Evolutionary conservation across 2,329 filamentous ascomycete species (phyloP), one percentile per base, ranked within the genome.

Genomic region (Alternaria metachromatica): DNA sequence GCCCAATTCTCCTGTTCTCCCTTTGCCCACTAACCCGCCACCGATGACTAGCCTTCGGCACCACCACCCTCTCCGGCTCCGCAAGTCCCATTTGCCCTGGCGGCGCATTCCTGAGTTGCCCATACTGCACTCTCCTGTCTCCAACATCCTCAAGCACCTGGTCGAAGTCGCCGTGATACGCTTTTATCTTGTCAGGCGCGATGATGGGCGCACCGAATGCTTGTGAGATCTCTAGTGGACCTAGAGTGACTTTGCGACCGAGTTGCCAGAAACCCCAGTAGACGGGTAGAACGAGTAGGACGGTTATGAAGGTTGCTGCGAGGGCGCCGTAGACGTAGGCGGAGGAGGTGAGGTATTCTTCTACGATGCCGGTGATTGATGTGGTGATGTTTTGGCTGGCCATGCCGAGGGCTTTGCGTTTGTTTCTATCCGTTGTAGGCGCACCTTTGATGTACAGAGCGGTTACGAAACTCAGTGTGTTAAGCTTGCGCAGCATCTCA

Each of bases 261-360:
- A 80, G 73, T 33, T 79, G 66, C 78, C 77, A 80, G 70, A 74
- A 80, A 15, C 76, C 75, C 69, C 69, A 79, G 69, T 76, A 80
- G 1, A 73, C 72, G n/a, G 77, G 75, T 1, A 78, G 63, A 1
- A 80, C 75, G 62, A 71, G 70, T 30, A 78, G 26, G 4, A 80
- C 64, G n/a, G 75, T 78, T 50, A 74, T 49, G 33, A 80, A 50
- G 11, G 72, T 76, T 12, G 72, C 72, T 20, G 68, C 72, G 5
- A 79, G 65, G 3, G 77, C 77, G 50, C 72, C 76, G 26, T 57
- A 73, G 55, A 79, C 72, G 65, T 74, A 79, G 10, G 18, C 37
- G 33, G 65, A 70, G 26, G 76, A 61, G 0, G 76, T 79, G 2
- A 50, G 56, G 66, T 78, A 80, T 55, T 71, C 64, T 43, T 74